These are phyloP conservation scores for Gnaphalium uliginosum DNA, from an alignment of 129 eudicot genomes.

Conservation along the genomic window DNA sequence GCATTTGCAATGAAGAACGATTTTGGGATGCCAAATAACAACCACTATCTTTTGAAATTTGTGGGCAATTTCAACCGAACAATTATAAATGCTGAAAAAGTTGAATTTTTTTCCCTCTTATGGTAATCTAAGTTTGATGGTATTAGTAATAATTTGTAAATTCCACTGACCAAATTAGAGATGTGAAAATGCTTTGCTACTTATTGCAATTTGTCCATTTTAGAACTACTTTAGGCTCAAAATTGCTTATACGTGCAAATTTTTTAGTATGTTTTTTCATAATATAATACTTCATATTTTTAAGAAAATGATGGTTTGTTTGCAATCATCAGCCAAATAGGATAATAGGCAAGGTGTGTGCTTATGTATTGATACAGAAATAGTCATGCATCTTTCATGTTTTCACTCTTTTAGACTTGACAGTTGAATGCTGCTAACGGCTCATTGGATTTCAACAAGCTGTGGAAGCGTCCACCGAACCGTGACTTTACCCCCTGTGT, in stretches of 20 bases:
- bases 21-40: not conserved
- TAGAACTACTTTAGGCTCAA: not conserved
- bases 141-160: not conserved
- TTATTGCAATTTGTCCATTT: not conserved
- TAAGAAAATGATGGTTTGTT: not conserved
- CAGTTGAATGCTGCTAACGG: constrained; percentile 81
- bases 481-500: constrained; percentile 80
- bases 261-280: not conserved
- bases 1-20: not conserved
- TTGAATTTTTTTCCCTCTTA: not conserved
- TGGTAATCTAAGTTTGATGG: not conserved
- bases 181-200: not conserved
- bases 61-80: not conserved
- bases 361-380: constrained; percentile 30
- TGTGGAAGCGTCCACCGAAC: constrained; percentile 94
- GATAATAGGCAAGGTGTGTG: constrained; percentile 21
- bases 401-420: constrained; percentile 94
- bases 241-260: not conserved
- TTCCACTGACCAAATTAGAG: not conserved
- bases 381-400: constrained; percentile 75
- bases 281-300: too few species aligned
- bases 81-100: not conserved
- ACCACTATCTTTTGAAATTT: not conserved
- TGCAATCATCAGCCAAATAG: not conserved
- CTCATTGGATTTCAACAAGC: constrained; percentile 52